These are phyloP conservation scores for Prosopis cineraria DNA, from an alignment of 306 rosid species.

Conservation along the genomic window DNA sequence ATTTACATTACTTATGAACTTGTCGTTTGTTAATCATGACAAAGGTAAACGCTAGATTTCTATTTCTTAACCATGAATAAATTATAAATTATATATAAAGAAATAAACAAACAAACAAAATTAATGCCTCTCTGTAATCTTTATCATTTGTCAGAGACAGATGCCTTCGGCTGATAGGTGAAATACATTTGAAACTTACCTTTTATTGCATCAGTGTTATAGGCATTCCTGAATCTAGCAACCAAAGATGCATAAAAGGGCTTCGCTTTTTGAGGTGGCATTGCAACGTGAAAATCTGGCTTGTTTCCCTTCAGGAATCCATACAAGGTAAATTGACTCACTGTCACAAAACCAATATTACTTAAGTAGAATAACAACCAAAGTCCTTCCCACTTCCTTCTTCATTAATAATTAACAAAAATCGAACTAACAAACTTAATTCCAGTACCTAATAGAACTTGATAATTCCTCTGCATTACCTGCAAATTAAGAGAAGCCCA, in stretches of 20 bases:
- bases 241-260: slow-evolving; percentile 82
- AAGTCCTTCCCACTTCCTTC: neutral
- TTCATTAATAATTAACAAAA: neutral
- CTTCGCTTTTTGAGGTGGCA: slow-evolving; percentile 81
- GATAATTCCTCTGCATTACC: slow-evolving; percentile 81
- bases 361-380: neutral
- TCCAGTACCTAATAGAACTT: slow-evolving; percentile 66
- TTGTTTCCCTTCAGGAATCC: slow-evolving; percentile 91
- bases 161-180: neutral
- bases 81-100: neutral
- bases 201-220: slow-evolving; percentile 63
- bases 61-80: neutral
- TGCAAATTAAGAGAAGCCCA: slow-evolving; percentile 33
- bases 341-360: slow-evolving; percentile 49
- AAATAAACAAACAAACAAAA: neutral
- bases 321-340: slow-evolving; percentile 90
- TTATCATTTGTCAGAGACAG: neutral
- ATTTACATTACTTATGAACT: neutral
- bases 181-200: slow-evolving; percentile 46
- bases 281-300: slow-evolving; percentile 94
- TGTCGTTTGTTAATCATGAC: neutral
- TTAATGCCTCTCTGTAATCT: neutral
- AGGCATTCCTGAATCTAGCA: slow-evolving; percentile 65
- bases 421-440: neutral
- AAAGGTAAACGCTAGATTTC: neutral